A percentile compares a stretch with the other conserved stretches of the same genome.
phyloP scores from a whole-genome alignment of 345 rosid genomes.

The Adansonia digitata region DNA sequence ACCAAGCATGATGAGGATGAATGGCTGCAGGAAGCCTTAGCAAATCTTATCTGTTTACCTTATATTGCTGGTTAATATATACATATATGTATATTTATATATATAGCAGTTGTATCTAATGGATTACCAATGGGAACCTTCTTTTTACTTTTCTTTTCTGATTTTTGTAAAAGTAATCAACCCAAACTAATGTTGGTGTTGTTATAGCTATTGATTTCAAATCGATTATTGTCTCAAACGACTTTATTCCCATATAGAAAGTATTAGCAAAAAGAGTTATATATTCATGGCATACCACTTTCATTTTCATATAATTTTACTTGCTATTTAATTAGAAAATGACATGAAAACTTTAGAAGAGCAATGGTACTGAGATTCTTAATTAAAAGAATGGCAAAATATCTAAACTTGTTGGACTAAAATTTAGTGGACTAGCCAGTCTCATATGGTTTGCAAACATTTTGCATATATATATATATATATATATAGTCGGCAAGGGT shows the following conservation, averaged over 20 bases:
- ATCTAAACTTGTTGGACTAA: background rate
- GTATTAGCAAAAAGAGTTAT: too few relatives aligned
- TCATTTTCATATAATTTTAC: too few relatives aligned
- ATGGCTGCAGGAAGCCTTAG: constrained; percentile 79
- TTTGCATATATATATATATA: too few relatives aligned
- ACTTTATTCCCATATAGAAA: too few relatives aligned
- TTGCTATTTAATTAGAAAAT: too few relatives aligned
- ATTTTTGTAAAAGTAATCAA: background rate
- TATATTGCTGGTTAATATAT: constrained; percentile 35
- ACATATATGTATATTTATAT: too few relatives aligned
- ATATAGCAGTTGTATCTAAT: too few relatives aligned
- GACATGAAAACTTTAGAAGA: background rate
- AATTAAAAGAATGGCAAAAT: background rate
- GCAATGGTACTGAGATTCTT: background rate
- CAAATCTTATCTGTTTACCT: constrained; percentile 57
- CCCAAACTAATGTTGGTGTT: background rate
- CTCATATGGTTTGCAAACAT: background rate
- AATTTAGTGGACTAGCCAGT: too few relatives aligned
- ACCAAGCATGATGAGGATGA: constrained; percentile 55
- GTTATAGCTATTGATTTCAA: background rate
- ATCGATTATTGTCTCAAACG: background rate
- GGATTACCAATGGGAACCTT: background rate
- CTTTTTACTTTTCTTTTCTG: background rate
- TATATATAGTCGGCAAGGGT: background rate
- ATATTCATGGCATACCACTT: too few relatives aligned